Conservation (phyloP, 805 yeast species). For the Saturnispora hagleri region DNA sequence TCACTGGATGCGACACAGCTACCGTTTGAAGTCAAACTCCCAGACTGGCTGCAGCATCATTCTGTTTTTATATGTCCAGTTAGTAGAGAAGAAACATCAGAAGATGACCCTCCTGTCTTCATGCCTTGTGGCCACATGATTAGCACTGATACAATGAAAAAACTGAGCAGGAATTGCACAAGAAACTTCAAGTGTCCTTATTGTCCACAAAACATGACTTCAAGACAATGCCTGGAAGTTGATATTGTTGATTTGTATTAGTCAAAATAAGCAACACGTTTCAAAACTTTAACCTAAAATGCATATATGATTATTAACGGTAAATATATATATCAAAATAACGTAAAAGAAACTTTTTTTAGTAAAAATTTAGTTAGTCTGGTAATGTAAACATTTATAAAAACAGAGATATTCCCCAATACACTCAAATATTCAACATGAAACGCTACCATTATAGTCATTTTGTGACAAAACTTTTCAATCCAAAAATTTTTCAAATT, state of each 20-base stretch:
- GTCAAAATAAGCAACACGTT: not conserved
- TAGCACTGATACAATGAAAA: conserved; percentile 42
- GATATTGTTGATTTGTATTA: not conserved
- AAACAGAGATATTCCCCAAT: conserved; percentile 14
- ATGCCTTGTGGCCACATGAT: conserved; percentile 38
- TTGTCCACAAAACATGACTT: conserved; percentile 40
- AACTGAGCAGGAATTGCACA: conserved; percentile 30
- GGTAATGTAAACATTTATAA: conserved; percentile 8
- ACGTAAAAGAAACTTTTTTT: not conserved
- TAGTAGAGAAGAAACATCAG: conserved; percentile 53
- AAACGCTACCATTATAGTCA: not conserved
- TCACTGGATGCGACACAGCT: conserved; percentile 47
- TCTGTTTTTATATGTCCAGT: conserved; percentile 63
- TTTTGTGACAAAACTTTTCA: not conserved
- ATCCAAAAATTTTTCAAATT: not conserved
- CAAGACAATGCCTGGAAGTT: conserved; percentile 2
- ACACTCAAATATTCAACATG: conserved; percentile 3
- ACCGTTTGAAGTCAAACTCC: conserved; percentile 13
- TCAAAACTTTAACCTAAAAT: not conserved
- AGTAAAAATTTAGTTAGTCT: conserved; percentile 16
- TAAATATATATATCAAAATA: not conserved
- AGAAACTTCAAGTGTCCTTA: conserved; percentile 56
- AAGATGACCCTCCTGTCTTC: conserved; percentile 45
- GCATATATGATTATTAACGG: not conserved
- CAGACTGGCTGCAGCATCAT: conserved; percentile 10